A percentile compares a stretch with the other conserved stretches of the same genome.
These are phyloP conservation scores for Salix exigua DNA, from an alignment of 345 rosid species.

Conservation along the genomic window DNA sequence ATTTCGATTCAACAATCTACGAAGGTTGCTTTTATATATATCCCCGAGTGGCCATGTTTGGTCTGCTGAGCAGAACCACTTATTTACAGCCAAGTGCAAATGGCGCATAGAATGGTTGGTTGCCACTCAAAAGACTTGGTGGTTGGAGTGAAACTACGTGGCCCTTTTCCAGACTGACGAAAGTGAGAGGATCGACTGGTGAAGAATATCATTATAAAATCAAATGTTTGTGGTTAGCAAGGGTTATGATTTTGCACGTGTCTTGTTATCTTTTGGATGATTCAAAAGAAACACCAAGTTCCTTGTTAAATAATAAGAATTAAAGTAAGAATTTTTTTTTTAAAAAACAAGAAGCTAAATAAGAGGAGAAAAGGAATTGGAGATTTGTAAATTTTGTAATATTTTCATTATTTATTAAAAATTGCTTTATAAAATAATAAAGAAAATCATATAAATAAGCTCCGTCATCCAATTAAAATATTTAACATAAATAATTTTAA, in stretches of 20 bases:
- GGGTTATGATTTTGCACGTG: not conserved
- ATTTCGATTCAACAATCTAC: not conserved
- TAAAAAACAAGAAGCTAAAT: too few species aligned
- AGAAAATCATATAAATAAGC: too few species aligned
- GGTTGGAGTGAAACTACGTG: constrained; percentile 41
- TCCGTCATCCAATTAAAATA: too few species aligned
- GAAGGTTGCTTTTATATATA: not conserved
- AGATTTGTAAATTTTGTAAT: too few species aligned
- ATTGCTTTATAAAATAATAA: too few species aligned
- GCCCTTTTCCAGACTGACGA: constrained; percentile 13
- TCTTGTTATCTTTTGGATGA: not conserved
- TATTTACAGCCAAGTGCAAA: not conserved
- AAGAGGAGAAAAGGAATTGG: too few species aligned
- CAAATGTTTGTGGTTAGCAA: not conserved
- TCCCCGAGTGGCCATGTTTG: not conserved
- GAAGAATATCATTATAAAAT: not conserved
- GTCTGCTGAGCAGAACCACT: constrained; percentile 6
- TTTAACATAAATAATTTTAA: too few species aligned
- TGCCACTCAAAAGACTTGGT: constrained; percentile 24
- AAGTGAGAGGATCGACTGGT: constrained; percentile 13
- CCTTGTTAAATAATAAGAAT: not conserved
- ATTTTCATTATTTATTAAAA: too few species aligned
- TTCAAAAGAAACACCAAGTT: not conserved
- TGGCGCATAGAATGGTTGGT: not conserved
- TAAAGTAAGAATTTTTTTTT: too few species aligned